Evolutionary conservation across 208 protist genomes (phyloP).

Genomic region (Acanthamoeba lugdunensis): DNA sequence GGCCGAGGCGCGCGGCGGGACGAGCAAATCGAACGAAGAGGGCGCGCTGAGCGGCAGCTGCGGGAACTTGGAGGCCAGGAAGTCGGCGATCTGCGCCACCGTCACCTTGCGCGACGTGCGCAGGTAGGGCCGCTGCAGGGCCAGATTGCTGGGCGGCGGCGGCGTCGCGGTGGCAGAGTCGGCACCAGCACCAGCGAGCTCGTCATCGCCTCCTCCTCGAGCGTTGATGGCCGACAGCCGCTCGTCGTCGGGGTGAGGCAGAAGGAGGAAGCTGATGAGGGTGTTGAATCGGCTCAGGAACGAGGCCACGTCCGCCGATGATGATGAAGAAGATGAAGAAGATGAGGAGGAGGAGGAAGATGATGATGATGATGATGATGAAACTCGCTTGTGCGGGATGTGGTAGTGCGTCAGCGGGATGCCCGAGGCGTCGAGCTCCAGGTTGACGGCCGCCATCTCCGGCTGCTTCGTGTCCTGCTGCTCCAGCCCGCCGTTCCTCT

Average conservation of each 20-base stretch:
- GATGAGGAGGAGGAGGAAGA: neutral
- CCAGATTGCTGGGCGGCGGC: neutral
- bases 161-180: no score
- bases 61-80: conserved; percentile 28
- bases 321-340: neutral
- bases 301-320: neutral
- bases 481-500: no score
- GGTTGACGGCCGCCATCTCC: neutral
- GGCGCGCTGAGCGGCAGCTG: neutral
- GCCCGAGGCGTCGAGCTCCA: conserved; percentile 12
- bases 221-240: neutral
- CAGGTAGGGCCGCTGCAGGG: conserved; percentile 16
- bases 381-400: conserved; percentile 5
- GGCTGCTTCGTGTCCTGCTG: neutral
- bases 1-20: neutral
- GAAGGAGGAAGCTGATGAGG: conserved; percentile 52
- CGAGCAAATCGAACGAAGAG: neutral
- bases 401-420: conserved; percentile 37
- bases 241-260: conserved; percentile 51
- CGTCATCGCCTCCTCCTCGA: neutral
- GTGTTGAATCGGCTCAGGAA: neutral
- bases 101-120: conserved; percentile 19
- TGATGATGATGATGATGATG: neutral
- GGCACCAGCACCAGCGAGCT: no score
- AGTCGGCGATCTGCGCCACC: neutral